These are phyloP conservation scores for Tieghemostelium lacteum DNA, from an alignment of 78 protist species.

Conservation along the genomic window DNA sequence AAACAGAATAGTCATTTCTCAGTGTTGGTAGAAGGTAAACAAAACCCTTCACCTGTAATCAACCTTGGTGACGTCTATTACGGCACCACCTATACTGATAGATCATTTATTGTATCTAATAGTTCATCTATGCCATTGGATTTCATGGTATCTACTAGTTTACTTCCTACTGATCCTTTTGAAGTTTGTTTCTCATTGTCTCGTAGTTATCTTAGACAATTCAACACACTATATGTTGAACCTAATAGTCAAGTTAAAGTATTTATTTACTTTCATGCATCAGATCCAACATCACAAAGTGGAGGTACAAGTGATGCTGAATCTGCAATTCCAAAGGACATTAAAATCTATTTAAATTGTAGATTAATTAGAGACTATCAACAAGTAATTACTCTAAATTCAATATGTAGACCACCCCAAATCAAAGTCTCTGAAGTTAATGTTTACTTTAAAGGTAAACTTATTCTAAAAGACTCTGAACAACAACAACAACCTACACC, in stretches of 20 bases:
- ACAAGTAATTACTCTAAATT: conserved; percentile 21
- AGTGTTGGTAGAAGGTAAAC: conserved; percentile 76
- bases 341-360: conserved; percentile 68
- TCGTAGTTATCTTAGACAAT: conserved; percentile 53
- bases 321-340: conserved; percentile 2
- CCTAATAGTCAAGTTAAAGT: conserved; percentile 71
- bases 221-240: conserved; percentile 40
- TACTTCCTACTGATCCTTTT: conserved; percentile 56
- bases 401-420: conserved; percentile 53
- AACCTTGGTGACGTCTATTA: conserved; percentile 73
- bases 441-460: conserved; percentile 41
- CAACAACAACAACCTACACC: not conserved
- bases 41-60: conserved; percentile 18
- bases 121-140: conserved; percentile 81
- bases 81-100: conserved; percentile 56
- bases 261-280: conserved; percentile 49
- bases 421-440: conserved; percentile 37
- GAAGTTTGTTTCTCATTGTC: conserved; percentile 80
- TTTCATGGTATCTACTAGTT: conserved; percentile 43
- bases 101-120: conserved; percentile 74
- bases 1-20: conserved; percentile 66
- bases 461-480: not conserved
- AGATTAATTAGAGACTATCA: conserved; percentile 68
- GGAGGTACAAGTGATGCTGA: not conserved
- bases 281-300: not conserved